Conservation (phyloP, 352 stramenopile genomes). For the Pythium myriotylum region DNA sequence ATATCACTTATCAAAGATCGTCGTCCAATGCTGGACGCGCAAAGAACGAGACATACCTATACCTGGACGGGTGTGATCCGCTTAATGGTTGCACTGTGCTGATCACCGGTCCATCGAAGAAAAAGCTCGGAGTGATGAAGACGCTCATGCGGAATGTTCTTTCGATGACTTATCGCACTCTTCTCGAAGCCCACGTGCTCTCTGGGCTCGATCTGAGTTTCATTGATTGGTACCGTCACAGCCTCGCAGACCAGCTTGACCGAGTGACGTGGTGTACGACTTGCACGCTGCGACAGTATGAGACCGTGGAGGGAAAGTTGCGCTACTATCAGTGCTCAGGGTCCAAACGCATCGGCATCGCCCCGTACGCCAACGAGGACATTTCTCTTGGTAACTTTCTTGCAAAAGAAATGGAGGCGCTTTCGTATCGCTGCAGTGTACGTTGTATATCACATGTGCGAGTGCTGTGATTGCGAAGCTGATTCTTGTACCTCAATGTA, state of each 20-base stretch:
- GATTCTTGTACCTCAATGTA: slow-evolving; percentile 22
- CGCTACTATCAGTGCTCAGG: slow-evolving; percentile 76
- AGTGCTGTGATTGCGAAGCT: background rate
- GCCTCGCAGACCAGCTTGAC: slow-evolving; percentile 31
- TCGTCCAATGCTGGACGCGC: slow-evolving; percentile 27
- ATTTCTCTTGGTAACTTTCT: slow-evolving; percentile 85
- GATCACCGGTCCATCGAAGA: slow-evolving; percentile 89
- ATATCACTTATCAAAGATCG: slow-evolving; percentile 7
- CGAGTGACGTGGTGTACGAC: slow-evolving; percentile 73
- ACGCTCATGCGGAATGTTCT: slow-evolving; percentile 89
- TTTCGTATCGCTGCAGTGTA: slow-evolving; percentile 82
- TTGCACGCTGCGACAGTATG: slow-evolving; percentile 65
- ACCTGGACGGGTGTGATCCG: slow-evolving; percentile 95
- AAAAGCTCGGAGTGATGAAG: slow-evolving; percentile 93
- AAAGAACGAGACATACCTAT: slow-evolving; percentile 89
- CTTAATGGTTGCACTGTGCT: slow-evolving; percentile 94
- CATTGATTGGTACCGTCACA: slow-evolving; percentile 26
- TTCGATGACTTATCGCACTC: slow-evolving; percentile 94
- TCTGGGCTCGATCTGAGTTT: slow-evolving; percentile 68
- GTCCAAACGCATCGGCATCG: slow-evolving; percentile 69
- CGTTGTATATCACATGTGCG: background rate
- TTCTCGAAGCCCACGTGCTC: slow-evolving; percentile 95
- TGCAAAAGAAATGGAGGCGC: slow-evolving; percentile 64
- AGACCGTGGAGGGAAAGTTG: slow-evolving; percentile 43
- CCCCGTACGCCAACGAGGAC: slow-evolving; percentile 63